Evolutionary conservation across 1,284 basidiomycete genomes (phyloP).

Genomic region (Cryptococcus depauperatus): DNA sequence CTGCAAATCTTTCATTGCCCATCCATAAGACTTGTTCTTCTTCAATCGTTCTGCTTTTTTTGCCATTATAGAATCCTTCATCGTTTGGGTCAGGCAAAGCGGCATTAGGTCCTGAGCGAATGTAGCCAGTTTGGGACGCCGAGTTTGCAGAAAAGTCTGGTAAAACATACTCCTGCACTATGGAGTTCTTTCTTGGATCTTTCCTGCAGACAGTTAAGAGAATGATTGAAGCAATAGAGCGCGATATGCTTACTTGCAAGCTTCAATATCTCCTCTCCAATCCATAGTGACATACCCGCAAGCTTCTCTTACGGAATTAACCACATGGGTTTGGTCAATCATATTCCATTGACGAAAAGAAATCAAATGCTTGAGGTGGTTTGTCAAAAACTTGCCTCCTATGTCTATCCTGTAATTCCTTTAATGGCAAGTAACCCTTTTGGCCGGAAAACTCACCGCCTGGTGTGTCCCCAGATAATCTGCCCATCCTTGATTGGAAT

Average conservation of each 20-base stretch:
- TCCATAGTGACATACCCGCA: conserved; percentile 79
- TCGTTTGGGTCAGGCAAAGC: conserved; percentile 9
- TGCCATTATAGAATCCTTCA: conserved; percentile 1
- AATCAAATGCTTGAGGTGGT: conserved; percentile 84
- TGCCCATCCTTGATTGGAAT: conserved; percentile 72
- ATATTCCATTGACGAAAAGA: conserved; percentile 96
- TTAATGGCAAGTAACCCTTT: background rate
- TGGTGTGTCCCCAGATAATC: conserved; percentile 69
- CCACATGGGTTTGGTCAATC: conserved; percentile 90
- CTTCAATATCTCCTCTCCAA: conserved; percentile 65
- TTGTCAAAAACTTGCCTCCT: conserved; percentile 88
- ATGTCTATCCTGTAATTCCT: conserved; percentile 63
- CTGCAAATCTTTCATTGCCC: conserved; percentile 80
- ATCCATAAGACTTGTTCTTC: conserved; percentile 75
- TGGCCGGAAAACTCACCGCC: conserved; percentile 51
- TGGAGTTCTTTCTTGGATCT: conserved; percentile 50
- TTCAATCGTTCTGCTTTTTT: conserved; percentile 18
- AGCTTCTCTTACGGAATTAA: conserved; percentile 78
- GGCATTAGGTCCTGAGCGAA: conserved; percentile 49
- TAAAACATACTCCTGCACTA: conserved; percentile 79
- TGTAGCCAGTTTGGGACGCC: conserved; percentile 51
- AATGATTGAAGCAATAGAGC: background rate
- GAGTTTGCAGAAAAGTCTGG: conserved; percentile 71
- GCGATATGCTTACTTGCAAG: conserved; percentile 57
- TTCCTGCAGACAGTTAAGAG: conserved; percentile 5